phyloP scores from a whole-genome alignment of 805 yeast genomes.

The Jamesozyma hellenica region DNA sequence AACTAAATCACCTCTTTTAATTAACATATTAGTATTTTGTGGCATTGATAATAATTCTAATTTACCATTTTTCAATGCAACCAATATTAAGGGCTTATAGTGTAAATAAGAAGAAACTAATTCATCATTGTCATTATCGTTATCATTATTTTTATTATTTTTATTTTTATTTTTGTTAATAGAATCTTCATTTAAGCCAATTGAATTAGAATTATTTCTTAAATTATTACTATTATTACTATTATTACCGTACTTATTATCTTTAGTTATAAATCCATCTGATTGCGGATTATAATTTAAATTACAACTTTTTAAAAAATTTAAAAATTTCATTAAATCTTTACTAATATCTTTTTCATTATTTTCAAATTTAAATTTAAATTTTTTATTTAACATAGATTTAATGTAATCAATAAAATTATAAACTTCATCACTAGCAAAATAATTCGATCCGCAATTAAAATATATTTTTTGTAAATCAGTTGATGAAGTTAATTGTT shows the following conservation, averaged over 20 bases:
- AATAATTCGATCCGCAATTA: constrained; percentile 43
- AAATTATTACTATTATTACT: background rate
- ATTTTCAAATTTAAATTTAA: constrained; percentile 7
- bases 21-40: constrained; percentile 48
- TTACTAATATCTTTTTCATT: constrained; percentile 1
- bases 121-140: background rate
- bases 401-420: constrained; percentile 32
- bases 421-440: constrained; percentile 37
- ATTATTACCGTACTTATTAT: constrained; percentile 4
- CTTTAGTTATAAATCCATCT: constrained; percentile 25
- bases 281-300: constrained; percentile 35
- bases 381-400: constrained; percentile 9
- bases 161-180: constrained; percentile 11
- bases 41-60: constrained; percentile 64
- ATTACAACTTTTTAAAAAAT: constrained; percentile 35
- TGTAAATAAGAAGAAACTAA: constrained; percentile 24
- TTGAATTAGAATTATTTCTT: background rate
- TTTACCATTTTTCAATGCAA: constrained; percentile 53
- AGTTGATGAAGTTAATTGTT: constrained; percentile 48
- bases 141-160: background rate
- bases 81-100: constrained; percentile 34
- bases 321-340: constrained; percentile 31
- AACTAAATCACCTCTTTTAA: constrained; percentile 55
- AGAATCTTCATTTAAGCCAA: background rate
- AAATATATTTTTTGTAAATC: constrained; percentile 42